Base-by-base conservation (phyloP, 108 stramenopile genomes). In the Asterionellopsis glacialis region DNA sequence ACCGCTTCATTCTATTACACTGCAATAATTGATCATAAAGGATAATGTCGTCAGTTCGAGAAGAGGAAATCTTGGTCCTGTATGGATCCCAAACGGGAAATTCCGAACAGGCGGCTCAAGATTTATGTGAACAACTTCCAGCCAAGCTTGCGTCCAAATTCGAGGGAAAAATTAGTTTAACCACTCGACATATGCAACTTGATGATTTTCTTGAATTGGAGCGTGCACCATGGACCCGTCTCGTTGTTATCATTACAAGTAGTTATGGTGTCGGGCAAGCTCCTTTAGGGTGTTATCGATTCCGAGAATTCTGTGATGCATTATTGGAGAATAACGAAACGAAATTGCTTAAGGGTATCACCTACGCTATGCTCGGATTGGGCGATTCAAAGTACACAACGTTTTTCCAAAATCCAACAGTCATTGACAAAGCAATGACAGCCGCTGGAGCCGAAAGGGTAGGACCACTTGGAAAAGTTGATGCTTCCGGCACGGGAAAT, bases 41-140 rank as follows among this genome's bases (percentile, higher is more conserved):
- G 5, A 7, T 33, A 2, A 33, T 33, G 33, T 33, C 33, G 7
- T 33, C 33, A 33, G 33, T 33, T 33, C 53, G 60, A 6, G 41
- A 44, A 18, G 68, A 76, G 60, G 64, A 81, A 45, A 52, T 92
- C 6, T 80, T 74, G 41, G 80, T 92, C 41, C 70, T 92, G 59
- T 92, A 81, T 70, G 90, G 83, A 13, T 88, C 87, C 28, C 87
- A 88, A 69, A 92, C 85, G 60, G 90, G 90, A 45, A 91, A 91
- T 60, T 85, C 84, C 53, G 90, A 91, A 61, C 74, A 82, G 48
- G 78, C 78, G 41, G 90, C 90, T 18, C 57, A 79, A 39, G 69
- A 83, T 23, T 72, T 92, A 52, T 73, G 71, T 51, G 44, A 55
- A 14, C 41, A 69, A 38, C 42, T 76, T 21, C 75, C 77, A 26